Evolutionary conservation across 306 rosid species (phyloP), one percentile per base, ranked within the genome.

Genomic region (Cyclanthera cordifolia): DNA sequence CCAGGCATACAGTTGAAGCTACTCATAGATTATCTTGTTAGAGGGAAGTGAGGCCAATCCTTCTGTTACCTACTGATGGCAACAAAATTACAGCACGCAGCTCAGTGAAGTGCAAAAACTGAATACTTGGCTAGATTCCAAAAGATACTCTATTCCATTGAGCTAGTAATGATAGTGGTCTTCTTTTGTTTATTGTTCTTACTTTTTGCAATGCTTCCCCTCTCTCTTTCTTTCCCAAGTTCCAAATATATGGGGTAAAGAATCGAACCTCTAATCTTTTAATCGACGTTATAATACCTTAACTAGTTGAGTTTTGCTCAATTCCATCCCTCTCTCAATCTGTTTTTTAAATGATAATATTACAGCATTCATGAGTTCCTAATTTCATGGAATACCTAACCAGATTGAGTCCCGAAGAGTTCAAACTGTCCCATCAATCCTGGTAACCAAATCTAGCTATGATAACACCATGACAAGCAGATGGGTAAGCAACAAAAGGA

Each of bases 1-100:
- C 21, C 66, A 58, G 45, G 46, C 46, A 58, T 32, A 41, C 16
- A 63, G 69, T 11, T 37, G 69, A 23, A 63, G 69, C 52, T 58
- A 16, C 24, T n/a, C 39, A 57, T 37, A 61, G 13, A 61, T 10
- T 8, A 12, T 63, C 52, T 16, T 50, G 1, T 43, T 63, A 1
- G 52, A 2, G 4, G 69, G 50, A 39, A 8, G 51, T 63, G 50
- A 63, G 51, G 52, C 52, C 12, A 60, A 60, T 60, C 68, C n/a
- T 41, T 63, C 51, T 17, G 67, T 53, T 30, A 58, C 14, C 66
- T 30, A 58, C 66, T 21, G 30, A 55, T 55, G 61, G 7, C 32
- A 56, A 56, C 39, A 24, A 24, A 56, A 27, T 13, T 56, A 56
- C 63, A 14, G 3, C 32, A 53, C 17, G 50, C 50, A 53, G 59